phyloP scores from a whole-genome alignment of 306 rosid genomes.

The Vicia villosa region DNA sequence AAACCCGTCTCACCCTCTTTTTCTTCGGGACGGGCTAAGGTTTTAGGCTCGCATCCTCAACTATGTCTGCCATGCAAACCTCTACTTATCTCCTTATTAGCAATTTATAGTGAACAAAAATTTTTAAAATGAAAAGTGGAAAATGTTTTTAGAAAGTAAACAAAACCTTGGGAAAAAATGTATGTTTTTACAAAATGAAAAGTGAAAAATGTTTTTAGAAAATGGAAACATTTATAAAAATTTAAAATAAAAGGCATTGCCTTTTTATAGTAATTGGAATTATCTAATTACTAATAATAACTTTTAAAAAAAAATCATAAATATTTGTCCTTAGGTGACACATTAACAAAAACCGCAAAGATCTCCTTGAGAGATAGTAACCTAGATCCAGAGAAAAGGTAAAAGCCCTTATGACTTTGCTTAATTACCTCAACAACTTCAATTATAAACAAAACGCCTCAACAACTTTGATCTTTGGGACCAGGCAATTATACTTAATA shows the following conservation, averaged over 20 bases:
- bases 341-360: not conserved
- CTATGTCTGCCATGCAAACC: too few species aligned
- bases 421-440: constrained; percentile 21
- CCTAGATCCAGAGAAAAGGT: not conserved
- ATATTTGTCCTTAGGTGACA: not conserved
- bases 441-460: not conserved
- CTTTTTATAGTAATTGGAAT: not conserved
- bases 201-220: not conserved
- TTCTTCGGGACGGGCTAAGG: too few species aligned
- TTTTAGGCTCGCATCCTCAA: too few species aligned
- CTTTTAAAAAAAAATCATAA: not conserved
- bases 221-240: not conserved
- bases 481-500: constrained; percentile 15
- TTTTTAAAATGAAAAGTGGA: not conserved
- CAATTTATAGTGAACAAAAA: not conserved
- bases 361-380: not conserved
- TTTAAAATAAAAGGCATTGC: not conserved
- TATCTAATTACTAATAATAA: not conserved
- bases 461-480: constrained; percentile 22
- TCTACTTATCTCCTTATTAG: not conserved
- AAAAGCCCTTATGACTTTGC: constrained; percentile 4
- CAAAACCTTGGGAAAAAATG: too few species aligned
- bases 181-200: not conserved
- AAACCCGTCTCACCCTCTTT: too few species aligned
- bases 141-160: not conserved